These are phyloP conservation scores for Dactylellina leptospora DNA, from an alignment of 2,329 filamentous ascomycete genomes.

Conservation along the genomic window DNA sequence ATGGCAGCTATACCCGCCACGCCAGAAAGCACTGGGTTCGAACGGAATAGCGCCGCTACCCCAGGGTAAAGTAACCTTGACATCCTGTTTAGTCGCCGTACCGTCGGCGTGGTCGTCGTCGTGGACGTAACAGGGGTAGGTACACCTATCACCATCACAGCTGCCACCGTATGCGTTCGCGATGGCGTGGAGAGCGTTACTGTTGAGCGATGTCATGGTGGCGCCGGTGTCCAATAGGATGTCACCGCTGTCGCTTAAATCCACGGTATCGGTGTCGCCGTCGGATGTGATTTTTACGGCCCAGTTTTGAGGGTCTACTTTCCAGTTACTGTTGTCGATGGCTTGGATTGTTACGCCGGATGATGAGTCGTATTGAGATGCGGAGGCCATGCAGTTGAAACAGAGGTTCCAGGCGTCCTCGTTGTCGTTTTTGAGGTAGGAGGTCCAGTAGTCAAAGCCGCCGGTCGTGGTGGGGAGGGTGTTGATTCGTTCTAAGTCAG, in stretches of 20 bases:
- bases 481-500: background rate
- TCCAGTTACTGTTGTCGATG: conserved; percentile 8
- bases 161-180: conserved; percentile 3
- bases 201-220: conserved; percentile 4
- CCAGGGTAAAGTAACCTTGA: conserved; percentile 18
- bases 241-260: background rate
- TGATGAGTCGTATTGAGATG: background rate
- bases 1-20: conserved; percentile 8
- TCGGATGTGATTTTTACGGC: background rate
- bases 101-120: background rate
- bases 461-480: conserved; percentile 20
- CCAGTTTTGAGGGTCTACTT: conserved; percentile 15
- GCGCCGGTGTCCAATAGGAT: conserved; percentile 17
- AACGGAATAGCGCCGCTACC: conserved; percentile 5
- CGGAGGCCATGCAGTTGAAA: conserved; percentile 16
- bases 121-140: conserved; percentile 19
- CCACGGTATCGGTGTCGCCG: background rate
- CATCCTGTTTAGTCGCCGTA: conserved; percentile 1
- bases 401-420: conserved; percentile 13
- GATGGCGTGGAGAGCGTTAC: background rate
- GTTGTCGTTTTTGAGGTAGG: conserved; percentile 10
- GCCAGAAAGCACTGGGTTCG: conserved; percentile 9
- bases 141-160: conserved; percentile 8
- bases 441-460: conserved; percentile 21
- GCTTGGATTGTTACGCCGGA: conserved; percentile 5